phyloP scores from a whole-genome alignment of 257 asterid species.

The Petrea volubilis region DNA sequence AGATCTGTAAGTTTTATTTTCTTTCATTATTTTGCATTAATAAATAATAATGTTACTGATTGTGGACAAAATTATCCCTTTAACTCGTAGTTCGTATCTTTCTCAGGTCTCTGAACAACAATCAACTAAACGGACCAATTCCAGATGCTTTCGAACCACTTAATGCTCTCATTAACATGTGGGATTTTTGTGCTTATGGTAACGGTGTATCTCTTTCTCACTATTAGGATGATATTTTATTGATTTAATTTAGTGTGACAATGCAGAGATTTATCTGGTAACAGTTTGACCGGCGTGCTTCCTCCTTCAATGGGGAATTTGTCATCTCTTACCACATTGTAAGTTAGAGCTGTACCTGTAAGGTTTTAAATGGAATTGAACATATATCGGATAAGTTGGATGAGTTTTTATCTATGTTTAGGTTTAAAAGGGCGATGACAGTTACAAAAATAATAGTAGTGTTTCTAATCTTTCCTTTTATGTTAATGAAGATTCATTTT shows the following conservation, averaged over 20 bases:
- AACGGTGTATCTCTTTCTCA: constrained; percentile 1
- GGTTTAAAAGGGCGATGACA: neutral
- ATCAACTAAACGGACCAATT: constrained; percentile 65
- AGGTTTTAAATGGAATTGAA: neutral
- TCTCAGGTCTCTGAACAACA: constrained; percentile 62
- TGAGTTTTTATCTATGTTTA: neutral
- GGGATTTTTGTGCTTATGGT: constrained; percentile 23
- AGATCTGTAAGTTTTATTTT: constrained; percentile 56
- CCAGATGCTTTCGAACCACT: constrained; percentile 80
- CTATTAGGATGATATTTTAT: neutral
- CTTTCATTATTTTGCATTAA: neutral
- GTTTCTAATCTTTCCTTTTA: neutral
- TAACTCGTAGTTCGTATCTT: constrained; percentile 19
- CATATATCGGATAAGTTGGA: neutral
- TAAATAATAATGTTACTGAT: neutral
- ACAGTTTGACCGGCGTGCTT: constrained; percentile 63
- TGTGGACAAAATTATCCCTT: neutral
- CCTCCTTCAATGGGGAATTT: constrained; percentile 81
- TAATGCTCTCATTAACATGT: constrained; percentile 56
- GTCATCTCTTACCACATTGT: constrained; percentile 67
- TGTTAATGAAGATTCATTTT: neutral
- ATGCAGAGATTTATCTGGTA: constrained; percentile 81
- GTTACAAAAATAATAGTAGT: neutral
- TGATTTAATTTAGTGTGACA: constrained; percentile 5
- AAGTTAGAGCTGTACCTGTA: constrained; percentile 28